These are phyloP conservation scores for Hanseniaspora guilliermondii DNA, from an alignment of 805 yeast species.

Conservation along the genomic window DNA sequence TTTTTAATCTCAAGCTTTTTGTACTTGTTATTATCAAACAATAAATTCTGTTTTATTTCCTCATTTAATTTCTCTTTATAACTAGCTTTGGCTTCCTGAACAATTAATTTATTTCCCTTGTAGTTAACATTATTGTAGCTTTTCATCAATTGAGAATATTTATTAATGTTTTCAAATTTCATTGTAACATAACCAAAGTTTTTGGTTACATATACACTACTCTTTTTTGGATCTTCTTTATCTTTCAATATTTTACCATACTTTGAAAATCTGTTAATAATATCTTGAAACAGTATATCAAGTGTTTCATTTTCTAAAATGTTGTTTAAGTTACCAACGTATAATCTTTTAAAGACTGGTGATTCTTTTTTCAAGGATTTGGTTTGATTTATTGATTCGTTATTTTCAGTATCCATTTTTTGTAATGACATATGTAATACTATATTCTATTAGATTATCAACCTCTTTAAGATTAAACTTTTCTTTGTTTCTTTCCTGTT, in stretches of 20 bases:
- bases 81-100: slow-evolving; percentile 51
- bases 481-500: too few species aligned
- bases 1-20: slow-evolving; percentile 30
- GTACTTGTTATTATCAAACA: slow-evolving; percentile 17
- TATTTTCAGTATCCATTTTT: not conserved
- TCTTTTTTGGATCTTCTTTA: slow-evolving; percentile 41
- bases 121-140: slow-evolving; percentile 60
- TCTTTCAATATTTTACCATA: slow-evolving; percentile 44
- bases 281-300: slow-evolving; percentile 28
- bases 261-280: slow-evolving; percentile 45
- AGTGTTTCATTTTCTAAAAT: slow-evolving; percentile 14
- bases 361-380: not conserved
- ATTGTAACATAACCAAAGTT: slow-evolving; percentile 57
- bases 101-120: slow-evolving; percentile 55
- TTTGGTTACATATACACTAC: not conserved
- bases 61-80: slow-evolving; percentile 24
- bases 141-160: slow-evolving; percentile 37
- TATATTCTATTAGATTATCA: too few species aligned
- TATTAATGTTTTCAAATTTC: slow-evolving; percentile 33
- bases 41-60: slow-evolving; percentile 14
- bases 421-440: not conserved
- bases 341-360: slow-evolving; percentile 20
- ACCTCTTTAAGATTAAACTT: too few species aligned
- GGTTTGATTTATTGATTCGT: not conserved
- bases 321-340: slow-evolving; percentile 23